These are phyloP conservation scores for Eimeria brunetti DNA, from an alignment of 169 alveolate species.

Conservation along the genomic window DNA sequence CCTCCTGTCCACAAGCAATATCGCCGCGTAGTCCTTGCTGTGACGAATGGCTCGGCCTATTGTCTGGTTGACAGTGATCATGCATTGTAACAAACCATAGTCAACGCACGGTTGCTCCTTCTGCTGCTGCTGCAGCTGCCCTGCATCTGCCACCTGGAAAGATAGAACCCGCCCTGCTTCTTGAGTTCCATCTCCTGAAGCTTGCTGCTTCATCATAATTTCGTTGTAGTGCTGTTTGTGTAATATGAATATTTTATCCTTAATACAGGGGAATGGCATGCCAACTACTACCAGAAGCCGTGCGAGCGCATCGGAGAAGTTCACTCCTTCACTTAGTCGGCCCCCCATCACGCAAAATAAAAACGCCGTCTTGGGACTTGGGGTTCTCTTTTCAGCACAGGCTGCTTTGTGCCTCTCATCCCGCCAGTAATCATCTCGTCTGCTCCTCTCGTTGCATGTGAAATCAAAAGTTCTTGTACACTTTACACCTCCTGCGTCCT, in stretches of 20 bases:
- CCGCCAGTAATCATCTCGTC: not conserved
- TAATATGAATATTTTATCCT: slow-evolving; percentile 45
- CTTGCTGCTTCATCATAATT: not conserved
- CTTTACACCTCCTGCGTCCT: not conserved
- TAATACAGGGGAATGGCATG: slow-evolving; percentile 94
- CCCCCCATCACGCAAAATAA: slow-evolving; percentile 93
- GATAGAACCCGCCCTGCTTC: not conserved
- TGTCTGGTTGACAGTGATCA: slow-evolving; percentile 97
- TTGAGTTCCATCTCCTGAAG: not conserved
- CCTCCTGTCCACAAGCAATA: slow-evolving; percentile 95
- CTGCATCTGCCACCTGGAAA: not conserved
- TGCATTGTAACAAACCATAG: slow-evolving; percentile 86
- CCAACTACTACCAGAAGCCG: slow-evolving; percentile 96
- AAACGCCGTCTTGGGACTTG: slow-evolving; percentile 4
- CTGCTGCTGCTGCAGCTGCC: slow-evolving; percentile 29
- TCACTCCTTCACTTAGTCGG: slow-evolving; percentile 97
- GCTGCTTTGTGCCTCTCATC: not conserved
- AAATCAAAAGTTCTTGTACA: not conserved
- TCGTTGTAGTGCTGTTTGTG: slow-evolving; percentile 29
- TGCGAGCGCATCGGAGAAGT: slow-evolving; percentile 96
- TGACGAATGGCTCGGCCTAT: slow-evolving; percentile 99
- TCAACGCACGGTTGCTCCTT: slow-evolving; percentile 15
- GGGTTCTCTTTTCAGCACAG: not conserved
- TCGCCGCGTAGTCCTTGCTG: slow-evolving; percentile 95
- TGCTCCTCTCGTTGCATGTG: not conserved